Evolutionary conservation across 441 rosid genomes (phyloP).

Genomic region (Geranium incanum): DNA sequence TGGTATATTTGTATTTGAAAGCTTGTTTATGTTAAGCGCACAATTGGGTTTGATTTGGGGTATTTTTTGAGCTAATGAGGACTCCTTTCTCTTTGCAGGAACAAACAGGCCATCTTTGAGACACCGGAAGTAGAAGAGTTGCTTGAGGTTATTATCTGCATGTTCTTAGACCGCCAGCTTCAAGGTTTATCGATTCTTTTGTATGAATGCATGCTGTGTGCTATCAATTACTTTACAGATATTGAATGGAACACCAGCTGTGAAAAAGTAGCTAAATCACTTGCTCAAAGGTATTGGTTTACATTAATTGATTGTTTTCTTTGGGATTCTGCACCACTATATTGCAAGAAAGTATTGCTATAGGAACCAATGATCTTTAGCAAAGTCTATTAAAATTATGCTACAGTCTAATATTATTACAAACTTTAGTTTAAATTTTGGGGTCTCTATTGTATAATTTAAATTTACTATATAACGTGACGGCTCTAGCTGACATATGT

Average conservation of each 20-base stretch:
- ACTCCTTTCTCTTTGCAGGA: constrained; percentile 36
- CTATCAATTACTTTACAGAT: constrained; percentile 50
- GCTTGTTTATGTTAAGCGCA: constrained; percentile 10
- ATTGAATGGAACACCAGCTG: constrained; percentile 64
- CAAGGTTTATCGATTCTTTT: constrained; percentile 50
- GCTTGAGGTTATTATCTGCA: constrained; percentile 35
- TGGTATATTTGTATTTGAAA: constrained; percentile 14
- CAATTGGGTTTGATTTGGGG: neutral
- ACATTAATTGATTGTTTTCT: neutral
- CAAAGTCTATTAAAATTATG: neutral
- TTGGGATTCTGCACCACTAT: neutral
- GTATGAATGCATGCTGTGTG: constrained; percentile 41
- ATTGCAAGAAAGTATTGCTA: neutral
- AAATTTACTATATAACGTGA: neutral
- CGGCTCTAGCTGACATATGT: neutral
- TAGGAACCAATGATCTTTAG: neutral
- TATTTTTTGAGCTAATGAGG: constrained; percentile 14
- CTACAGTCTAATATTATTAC: neutral
- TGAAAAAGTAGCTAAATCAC: constrained; percentile 48
- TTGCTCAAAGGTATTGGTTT: constrained; percentile 52
- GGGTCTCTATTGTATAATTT: neutral
- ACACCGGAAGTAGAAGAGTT: constrained; percentile 55
- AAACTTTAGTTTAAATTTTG: neutral
- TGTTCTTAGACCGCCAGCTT: constrained; percentile 58
- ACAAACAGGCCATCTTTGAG: constrained; percentile 33